Evolutionary conservation across 2,329 filamentous ascomycete genomes (phyloP).

Genomic region (Colletotrichum tamarilloi): DNA sequence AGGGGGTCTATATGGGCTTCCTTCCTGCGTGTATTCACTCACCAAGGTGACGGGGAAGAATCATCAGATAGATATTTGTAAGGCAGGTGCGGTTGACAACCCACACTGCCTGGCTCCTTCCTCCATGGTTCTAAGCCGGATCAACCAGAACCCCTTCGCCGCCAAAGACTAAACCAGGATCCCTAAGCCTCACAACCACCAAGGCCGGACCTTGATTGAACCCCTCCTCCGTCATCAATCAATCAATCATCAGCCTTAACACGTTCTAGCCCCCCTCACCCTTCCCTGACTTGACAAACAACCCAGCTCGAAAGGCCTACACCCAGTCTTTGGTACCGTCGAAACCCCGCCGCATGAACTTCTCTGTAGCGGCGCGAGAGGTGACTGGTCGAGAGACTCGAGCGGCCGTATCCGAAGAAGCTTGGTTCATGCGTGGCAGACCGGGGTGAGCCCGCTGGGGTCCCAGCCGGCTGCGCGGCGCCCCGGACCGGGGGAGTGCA

Average conservation of each 20-base stretch:
- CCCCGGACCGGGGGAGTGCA: background rate
- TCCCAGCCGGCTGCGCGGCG: background rate
- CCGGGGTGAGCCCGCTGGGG: background rate
- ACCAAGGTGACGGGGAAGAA: background rate
- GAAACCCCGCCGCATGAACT: background rate
- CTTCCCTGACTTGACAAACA: background rate
- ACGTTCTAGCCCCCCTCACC: background rate
- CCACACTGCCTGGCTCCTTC: background rate
- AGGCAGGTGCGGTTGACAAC: too few relatives aligned
- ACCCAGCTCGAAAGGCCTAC: background rate
- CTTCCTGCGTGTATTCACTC: too few relatives aligned
- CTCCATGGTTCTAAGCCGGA: background rate
- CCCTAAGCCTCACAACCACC: background rate
- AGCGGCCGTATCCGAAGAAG: background rate
- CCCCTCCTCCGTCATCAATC: background rate
- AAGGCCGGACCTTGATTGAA: background rate
- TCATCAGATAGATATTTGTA: background rate
- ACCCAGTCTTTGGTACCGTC: background rate
- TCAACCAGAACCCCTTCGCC: background rate
- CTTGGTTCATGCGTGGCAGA: conserved; percentile 5
- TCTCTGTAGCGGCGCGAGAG: background rate
- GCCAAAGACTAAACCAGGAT: too few relatives aligned
- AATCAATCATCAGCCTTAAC: background rate
- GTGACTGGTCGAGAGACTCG: background rate
- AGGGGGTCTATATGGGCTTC: too few relatives aligned